phyloP scores from a whole-genome alignment of 441 rosid genomes.

The Jatropha multifida region DNA sequence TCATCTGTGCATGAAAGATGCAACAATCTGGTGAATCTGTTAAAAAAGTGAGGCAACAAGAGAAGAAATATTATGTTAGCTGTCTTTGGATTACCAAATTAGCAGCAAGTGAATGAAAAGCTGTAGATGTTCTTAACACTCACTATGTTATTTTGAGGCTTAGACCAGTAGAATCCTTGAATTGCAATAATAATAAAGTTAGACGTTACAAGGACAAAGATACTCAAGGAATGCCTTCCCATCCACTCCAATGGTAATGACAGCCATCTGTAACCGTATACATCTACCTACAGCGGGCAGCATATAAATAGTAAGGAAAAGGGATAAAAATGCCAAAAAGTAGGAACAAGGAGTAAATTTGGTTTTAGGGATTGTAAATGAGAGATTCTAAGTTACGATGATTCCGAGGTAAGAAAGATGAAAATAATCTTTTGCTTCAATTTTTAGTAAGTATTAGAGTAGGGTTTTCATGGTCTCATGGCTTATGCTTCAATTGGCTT shows the following conservation, averaged over 20 bases:
- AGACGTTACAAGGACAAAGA: slow-evolving; percentile 28
- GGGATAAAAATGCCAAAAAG: neutral
- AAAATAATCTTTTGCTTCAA: neutral
- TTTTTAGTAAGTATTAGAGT: neutral
- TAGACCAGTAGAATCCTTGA: slow-evolving; percentile 32
- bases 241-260: slow-evolving; percentile 32
- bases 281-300: slow-evolving; percentile 26
- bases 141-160: slow-evolving; percentile 29
- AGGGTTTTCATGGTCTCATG: neutral
- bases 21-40: slow-evolving; percentile 30
- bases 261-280: slow-evolving; percentile 19
- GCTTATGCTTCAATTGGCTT: no score
- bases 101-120: neutral
- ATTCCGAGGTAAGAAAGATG: neutral
- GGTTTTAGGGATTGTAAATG: neutral
- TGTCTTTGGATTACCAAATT: neutral
- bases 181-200: slow-evolving; percentile 26
- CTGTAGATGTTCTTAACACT: neutral
- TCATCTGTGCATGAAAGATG: slow-evolving; percentile 23
- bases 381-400: neutral
- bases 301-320: neutral
- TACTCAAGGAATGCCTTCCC: slow-evolving; percentile 36
- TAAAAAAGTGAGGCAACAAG: slow-evolving; percentile 5
- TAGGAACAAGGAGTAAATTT: neutral
- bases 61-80: neutral